These are phyloP conservation scores for Porpolomopsis calyptriformis DNA, from an alignment of 768 basidiomycete genomes.

Conservation along the genomic window DNA sequence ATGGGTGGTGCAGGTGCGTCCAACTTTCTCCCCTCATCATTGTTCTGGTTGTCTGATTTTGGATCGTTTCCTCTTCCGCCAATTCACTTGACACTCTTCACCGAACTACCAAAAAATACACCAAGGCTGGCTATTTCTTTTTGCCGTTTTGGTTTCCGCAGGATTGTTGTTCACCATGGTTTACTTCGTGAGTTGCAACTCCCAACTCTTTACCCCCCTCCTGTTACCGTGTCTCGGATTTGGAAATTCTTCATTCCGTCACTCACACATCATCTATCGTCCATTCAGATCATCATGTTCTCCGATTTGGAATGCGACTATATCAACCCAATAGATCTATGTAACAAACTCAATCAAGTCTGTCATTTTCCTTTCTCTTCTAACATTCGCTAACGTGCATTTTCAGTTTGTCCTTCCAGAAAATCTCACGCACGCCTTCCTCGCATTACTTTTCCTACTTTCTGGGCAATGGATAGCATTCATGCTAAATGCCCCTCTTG, in stretches of 20 bases:
- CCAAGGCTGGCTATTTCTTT: constrained; percentile 98
- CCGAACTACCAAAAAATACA: too few relatives aligned
- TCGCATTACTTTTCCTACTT: constrained; percentile 83
- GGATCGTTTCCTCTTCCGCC: too few relatives aligned
- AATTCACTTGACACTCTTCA: too few relatives aligned
- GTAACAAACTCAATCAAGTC: constrained; percentile 98
- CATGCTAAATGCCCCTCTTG: constrained; percentile 78
- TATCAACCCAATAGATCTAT: constrained; percentile 99
- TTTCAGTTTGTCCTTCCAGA: constrained; percentile 91
- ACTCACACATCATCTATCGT: too few relatives aligned
- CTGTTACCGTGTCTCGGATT: background rate
- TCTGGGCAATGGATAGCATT: constrained; percentile 94
- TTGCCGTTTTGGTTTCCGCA: constrained; percentile 91
- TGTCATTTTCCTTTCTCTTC: constrained; percentile 13
- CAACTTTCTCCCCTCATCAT: background rate
- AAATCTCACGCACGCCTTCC: constrained; percentile 88
- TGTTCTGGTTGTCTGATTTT: background rate
- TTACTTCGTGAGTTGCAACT: constrained; percentile 77
- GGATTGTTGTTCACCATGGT: constrained; percentile 97
- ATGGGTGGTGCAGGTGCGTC: constrained; percentile 37
- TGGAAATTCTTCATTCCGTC: background rate
- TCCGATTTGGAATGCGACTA: constrained; percentile 99
- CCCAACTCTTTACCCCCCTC: constrained; percentile 1
- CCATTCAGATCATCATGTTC: constrained; percentile 93
- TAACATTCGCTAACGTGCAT: background rate